Base-by-base conservation (phyloP, 139 green algal genomes). In the Auxenochlorella pyrenoidosa region DNA sequence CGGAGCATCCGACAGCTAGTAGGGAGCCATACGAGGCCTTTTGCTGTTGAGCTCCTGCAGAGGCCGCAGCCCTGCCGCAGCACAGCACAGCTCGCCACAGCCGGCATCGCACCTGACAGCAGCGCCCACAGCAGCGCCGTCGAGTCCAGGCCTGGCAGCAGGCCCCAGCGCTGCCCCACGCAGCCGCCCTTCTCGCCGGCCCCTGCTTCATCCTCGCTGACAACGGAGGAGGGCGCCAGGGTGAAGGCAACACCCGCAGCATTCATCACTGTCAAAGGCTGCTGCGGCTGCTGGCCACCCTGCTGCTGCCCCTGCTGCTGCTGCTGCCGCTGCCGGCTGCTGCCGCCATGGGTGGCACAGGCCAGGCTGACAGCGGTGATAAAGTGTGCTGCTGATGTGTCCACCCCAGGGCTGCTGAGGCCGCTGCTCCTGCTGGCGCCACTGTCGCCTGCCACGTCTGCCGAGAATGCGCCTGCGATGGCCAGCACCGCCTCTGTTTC, bases 161-260 rank as follows among this genome's bases (percentile, higher is more conserved):
- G 60, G 8, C 87, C 87, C 87, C 79, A 90, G 36, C 72, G 41
- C 77, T 84, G 34, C 22, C 21, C 70, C n/a, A 72, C 21, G 38
- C 54, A 32, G 32, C 41, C n/a, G 30, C 28, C 36, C 8, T 28
- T 22, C 19, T 4, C 32, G 12, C 32, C 21, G 30, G 41, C 15
- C 34, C 63, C 24, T 0, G 40, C 18, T 10, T 63, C 41, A n/a
- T 18, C 44, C 4, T n/a, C 18, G 28, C 28, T n/a, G 1, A 58
- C 58, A 22, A 65, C 38, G 0, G 78, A 43, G 6, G 84, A 63
- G 28, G 84, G 63, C 0, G 77, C 34, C 26, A 91, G 44, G 28
- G 85, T 89, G 82, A 79, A 91, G 28, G 72, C 84, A 44, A 91
- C 78, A 21, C 88, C 88, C 1, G 88, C 88, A 54, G 88, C 88